Evolutionary conservation across 768 basidiomycete genomes (phyloP), one percentile per base, ranked within the genome.

Genomic region (Bullera alba): DNA sequence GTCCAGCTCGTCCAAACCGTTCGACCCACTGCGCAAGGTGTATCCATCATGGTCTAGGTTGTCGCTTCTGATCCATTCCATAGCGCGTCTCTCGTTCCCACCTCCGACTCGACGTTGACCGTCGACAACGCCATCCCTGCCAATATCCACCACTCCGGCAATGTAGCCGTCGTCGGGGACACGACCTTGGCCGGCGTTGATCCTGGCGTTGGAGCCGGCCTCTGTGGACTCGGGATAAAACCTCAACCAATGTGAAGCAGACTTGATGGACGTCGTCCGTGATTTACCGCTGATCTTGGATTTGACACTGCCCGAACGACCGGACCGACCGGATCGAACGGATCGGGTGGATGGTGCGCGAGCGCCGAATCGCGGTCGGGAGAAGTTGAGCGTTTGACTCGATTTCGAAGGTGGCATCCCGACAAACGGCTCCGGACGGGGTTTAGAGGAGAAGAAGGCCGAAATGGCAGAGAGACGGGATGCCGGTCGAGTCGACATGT

Each of bases 391-490:
- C 7, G 23, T 22, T 3, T 14, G 21, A 26, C 21, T 19, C 25
- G 16, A 16, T 30, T 42, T 19, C 17, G 47, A n/a, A 4, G 7
- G 17, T 49, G 25, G 22, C 6, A 29, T 2, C 21, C 25, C 21
- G 50, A 54, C n/a, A n/a, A n/a, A 45, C 4, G 42, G 50, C 25
- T n/a, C 30, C 3, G 28, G 2, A 28, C 32, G 57, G 27, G 17
- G 50, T 21, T 28, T 48, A 50, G 26, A 35, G 42, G 23, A 29
- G 52, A 61, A 61, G 38, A 61, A 61, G 5, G 55, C 44, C 3
- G 59, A 61, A 15, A 61, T 51, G 15, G 44, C 36, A 6, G 59
- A 61, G 10, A 61, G 50, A 22, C 48, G 27, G 2, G 59, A 61
- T 1, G 56, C 41, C 0, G 59, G 59, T 44, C 55, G 21, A 26